Conservation (phyloP, 805 yeast species). For the Kazachstania bromeliacearum region DNA sequence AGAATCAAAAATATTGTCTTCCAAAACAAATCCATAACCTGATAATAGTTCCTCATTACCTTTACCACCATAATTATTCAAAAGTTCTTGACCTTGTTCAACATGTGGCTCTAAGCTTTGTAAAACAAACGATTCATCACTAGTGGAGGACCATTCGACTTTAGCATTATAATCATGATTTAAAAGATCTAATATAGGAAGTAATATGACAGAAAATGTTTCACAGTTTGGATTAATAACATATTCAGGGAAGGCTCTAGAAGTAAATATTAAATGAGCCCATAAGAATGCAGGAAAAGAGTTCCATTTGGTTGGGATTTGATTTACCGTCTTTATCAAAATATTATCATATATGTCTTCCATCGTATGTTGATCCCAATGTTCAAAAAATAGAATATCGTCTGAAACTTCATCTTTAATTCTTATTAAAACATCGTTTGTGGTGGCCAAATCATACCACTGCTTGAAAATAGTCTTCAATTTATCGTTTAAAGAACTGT, state of each 20-base stretch:
- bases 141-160: conserved; percentile 53
- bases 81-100: conserved; percentile 40
- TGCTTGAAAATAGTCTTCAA: conserved; percentile 45
- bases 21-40: conserved; percentile 50
- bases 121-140: conserved; percentile 42
- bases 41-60: conserved; percentile 78
- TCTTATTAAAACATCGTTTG: background rate
- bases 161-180: conserved; percentile 59
- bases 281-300: conserved; percentile 62
- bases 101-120: conserved; percentile 7
- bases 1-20: conserved; percentile 50
- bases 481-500: conserved; percentile 43
- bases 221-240: conserved; percentile 29
- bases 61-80: conserved; percentile 81
- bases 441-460: conserved; percentile 37
- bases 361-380: conserved; percentile 8
- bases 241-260: conserved; percentile 72
- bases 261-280: conserved; percentile 61
- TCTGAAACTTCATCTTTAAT: conserved; percentile 2
- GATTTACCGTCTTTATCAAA: conserved; percentile 11
- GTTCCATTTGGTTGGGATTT: conserved; percentile 40
- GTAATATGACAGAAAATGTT: conserved; percentile 46
- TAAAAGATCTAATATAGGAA: conserved; percentile 70
- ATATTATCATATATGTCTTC: conserved; percentile 13
- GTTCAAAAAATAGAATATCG: conserved; percentile 14